Base-by-base conservation (phyloP, 805 yeast species). In the Debaryomyces hansenii region DNA sequence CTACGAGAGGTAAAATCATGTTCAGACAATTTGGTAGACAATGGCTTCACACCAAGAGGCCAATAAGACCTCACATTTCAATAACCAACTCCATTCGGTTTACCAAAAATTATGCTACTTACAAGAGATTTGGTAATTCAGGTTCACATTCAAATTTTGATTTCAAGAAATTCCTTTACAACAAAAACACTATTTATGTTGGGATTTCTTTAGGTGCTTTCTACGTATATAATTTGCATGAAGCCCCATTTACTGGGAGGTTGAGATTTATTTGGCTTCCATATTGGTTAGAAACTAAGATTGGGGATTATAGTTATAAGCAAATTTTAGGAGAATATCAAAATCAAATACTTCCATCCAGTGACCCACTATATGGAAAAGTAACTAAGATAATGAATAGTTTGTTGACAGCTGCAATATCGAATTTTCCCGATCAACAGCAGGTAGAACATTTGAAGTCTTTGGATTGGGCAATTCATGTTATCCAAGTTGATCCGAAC, bases 241-340 rank as follows among this genome's bases (percentile, higher is more conserved):
- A 79, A 52, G 96, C 96, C 0, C 97, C 97, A 0, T 84, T 85
- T 20, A 83, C 96, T 1, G 80, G 83, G 28, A 71, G 98, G 41
- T 68, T 58, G 27, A 72, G 97, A 51, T 79, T 90, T 56, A 79
- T 90, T 60, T 79, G 90, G 78, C 72, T 87, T 1, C 85, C 90
- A 4, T 75, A 76, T 41, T 78, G 83, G 71, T 51, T 85, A 28
- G 97, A 89, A 57, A 55, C 64, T 15, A 71, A 63, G 49, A 67
- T 87, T 14, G 96, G 96, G 2, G 79, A 80, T 27, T 70, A 71
- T 47, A 77, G 86, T 5, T 91, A 90, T 62, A 60, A 64, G 3
- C 83, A 84, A 46, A 74, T 89, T 9, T 53, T 87, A 57, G 39
- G 55, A 0, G 81, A 89, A 60, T 85, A 75, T 56, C 60, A 74